phyloP scores from a whole-genome alignment of 2,329 filamentous ascomycete genomes.

The Colletotrichum sp. region DNA sequence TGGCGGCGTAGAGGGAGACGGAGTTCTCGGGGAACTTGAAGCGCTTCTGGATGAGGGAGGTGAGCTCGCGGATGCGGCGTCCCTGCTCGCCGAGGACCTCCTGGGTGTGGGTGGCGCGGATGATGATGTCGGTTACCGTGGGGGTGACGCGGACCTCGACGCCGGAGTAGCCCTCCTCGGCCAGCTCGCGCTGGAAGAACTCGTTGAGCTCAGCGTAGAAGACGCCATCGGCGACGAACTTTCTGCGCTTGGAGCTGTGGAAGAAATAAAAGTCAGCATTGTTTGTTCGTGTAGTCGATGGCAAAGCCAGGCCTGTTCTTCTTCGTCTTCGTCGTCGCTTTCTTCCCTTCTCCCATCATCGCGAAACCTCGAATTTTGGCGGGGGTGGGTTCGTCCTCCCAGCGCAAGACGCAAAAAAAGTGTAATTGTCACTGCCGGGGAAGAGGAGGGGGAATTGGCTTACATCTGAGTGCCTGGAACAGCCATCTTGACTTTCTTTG shows the following conservation, averaged over 20 bases:
- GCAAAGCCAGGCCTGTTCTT: not conserved
- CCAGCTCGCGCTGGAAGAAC: slow-evolving; percentile 99
- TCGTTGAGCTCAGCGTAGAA: slow-evolving; percentile 99
- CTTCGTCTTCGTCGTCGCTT: not conserved
- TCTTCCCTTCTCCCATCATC: not conserved
- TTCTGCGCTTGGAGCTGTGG: slow-evolving; percentile 85
- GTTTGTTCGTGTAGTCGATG: not conserved
- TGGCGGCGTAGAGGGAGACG: slow-evolving; percentile 99
- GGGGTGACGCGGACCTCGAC: slow-evolving; percentile 99
- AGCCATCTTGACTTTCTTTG: slow-evolving; percentile 59
- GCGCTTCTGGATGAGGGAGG: slow-evolving; percentile 99
- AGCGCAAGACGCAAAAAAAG: not conserved
- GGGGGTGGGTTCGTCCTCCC: not conserved
- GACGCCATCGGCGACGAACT: slow-evolving; percentile 97
- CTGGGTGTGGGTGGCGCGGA: slow-evolving; percentile 99
- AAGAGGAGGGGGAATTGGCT: slow-evolving; percentile 37
- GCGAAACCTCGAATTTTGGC: not conserved
- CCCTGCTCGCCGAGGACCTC: slow-evolving; percentile 99
- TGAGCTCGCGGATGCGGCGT: slow-evolving; percentile 99
- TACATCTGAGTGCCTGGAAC: slow-evolving; percentile 68
- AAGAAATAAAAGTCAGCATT: slow-evolving; percentile 17
- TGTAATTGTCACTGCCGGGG: not conserved
- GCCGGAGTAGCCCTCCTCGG: slow-evolving; percentile 99
- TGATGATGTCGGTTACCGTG: slow-evolving; percentile 99
- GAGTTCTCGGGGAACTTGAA: slow-evolving; percentile 99